Evolutionary conservation across 2,329 filamentous ascomycete species (phyloP).

Genomic region (Fusarium lyarnte): DNA sequence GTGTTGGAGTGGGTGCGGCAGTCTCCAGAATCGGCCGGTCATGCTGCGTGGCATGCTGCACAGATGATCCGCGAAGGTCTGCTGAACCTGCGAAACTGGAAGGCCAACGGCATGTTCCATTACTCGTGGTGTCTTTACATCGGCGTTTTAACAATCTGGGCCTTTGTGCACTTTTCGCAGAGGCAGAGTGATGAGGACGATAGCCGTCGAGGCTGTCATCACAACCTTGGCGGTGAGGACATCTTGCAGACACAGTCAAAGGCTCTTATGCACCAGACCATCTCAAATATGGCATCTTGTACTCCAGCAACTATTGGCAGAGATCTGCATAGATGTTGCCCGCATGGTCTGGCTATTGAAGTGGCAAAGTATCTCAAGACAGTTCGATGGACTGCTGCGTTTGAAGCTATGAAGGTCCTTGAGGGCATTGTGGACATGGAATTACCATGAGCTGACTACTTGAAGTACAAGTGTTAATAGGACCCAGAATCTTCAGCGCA

Average conservation of each 20-base stretch:
- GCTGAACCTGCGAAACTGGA: background rate
- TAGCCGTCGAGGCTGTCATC: background rate
- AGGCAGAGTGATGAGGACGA: accelerated
- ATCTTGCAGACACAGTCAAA: background rate
- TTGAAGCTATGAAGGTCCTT: background rate
- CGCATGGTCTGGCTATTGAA: background rate
- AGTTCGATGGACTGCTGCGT: background rate
- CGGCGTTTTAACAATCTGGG: background rate
- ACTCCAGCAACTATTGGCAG: background rate
- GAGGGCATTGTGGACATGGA: background rate
- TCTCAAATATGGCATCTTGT: background rate
- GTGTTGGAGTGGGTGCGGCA: background rate
- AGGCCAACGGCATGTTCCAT: background rate
- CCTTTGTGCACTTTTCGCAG: background rate
- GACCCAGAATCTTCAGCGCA: too few species aligned
- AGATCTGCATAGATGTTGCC: background rate
- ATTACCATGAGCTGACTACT: background rate
- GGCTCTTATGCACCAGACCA: background rate
- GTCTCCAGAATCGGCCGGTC: background rate
- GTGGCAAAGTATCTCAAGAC: background rate
- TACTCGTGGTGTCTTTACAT: background rate
- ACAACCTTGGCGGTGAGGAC: background rate
- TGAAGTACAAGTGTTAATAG: too few species aligned
- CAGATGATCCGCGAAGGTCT: background rate
- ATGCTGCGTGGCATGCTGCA: background rate